A percentile compares a stretch with the other conserved stretches of the same genome.
phyloP scores from a whole-genome alignment of 202 grass and related monocot genomes.

The Schoenoplectus tabernaemontani region DNA sequence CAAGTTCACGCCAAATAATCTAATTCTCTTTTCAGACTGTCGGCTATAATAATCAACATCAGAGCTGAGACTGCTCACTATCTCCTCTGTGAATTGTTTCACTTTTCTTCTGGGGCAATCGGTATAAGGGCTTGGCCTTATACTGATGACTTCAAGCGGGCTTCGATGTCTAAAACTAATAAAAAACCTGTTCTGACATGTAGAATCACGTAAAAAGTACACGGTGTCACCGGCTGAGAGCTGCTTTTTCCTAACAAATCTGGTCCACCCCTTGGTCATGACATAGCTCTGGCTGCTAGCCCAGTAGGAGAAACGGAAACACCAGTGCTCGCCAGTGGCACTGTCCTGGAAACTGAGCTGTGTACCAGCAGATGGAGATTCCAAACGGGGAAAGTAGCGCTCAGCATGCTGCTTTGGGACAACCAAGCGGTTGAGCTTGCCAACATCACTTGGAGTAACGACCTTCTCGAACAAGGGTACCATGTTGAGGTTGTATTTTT shows the following conservation, averaged over 20 bases:
- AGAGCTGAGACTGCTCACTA: background rate
- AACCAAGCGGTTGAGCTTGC: constrained; percentile 34
- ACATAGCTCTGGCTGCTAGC: constrained; percentile 38
- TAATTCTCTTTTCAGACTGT: constrained; percentile 5
- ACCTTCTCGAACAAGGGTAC: constrained; percentile 24
- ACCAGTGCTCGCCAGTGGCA: constrained; percentile 30
- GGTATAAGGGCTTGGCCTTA: background rate
- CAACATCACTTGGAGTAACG: constrained; percentile 32
- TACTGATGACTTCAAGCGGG: background rate
- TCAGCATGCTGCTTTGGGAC: constrained; percentile 37
- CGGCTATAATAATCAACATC: constrained; percentile 1
- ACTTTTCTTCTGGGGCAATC: constrained; percentile 13
- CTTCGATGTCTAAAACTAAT: constrained; percentile 7
- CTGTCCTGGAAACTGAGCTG: constrained; percentile 46
- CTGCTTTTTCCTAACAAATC: constrained; percentile 47
- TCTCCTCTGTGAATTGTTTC: background rate
- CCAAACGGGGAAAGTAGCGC: constrained; percentile 13
- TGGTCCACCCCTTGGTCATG: constrained; percentile 37
- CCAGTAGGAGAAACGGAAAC: constrained; percentile 36
- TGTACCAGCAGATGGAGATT: constrained; percentile 23
- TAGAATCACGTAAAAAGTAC: constrained; percentile 28
- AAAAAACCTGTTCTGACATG: background rate
- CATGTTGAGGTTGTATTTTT: background rate
- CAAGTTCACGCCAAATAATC: constrained; percentile 21
- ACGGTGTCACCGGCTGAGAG: constrained; percentile 40